Base-by-base conservation (phyloP, 2,329 filamentous ascomycete species). In the Chaetomium strumarium region DNA sequence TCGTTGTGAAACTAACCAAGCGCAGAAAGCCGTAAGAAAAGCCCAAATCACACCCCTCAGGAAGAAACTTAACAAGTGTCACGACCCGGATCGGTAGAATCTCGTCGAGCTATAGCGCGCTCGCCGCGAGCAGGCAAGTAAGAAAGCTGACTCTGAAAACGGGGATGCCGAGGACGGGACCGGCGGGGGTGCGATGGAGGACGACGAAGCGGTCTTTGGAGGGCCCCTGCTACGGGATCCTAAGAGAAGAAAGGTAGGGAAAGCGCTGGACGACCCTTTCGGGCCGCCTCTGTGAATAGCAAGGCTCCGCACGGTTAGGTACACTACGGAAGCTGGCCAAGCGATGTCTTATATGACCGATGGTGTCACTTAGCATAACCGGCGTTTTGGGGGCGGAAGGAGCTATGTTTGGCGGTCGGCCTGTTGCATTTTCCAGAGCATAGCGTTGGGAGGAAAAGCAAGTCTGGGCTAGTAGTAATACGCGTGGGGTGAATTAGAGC, bases 11-110 rank as follows among this genome's bases (percentile, higher is more conserved):
- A 41, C 40, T 45, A 58, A 12, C 5, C 9, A 39, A 40, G 24
- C 4, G 46, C 60, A 63, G 68, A 73, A 58, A 65, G 64, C 57
- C 14, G 61, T 59, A 17, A 63, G 58, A 56, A 64, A 57, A 75
- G 72, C 68, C 69, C 56, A 78, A 75, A 51, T 70, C 66, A 52
- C 69, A 67, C 59, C 72, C 48, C 68, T 77, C 20, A 75, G 83
- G 59, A 80, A 79, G 39, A 90, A 89, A 65, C 73, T 91, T 14
- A 81, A 80, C 55, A 80, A 78, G 60, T 91, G 87, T 60, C 76
- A 84, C 52, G 87, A 92, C 62, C 86, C 87, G 0, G 84, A 88
- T 60, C 81, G 87, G 51, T 81, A 79, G 40, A 85, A 91, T 66
- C 68, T 91, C 3, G 83, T 90, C 16, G 83, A 82, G 44, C 70